These are phyloP conservation scores for Claviceps paspali DNA, from an alignment of 2,329 filamentous ascomycete genomes.

Conservation along the genomic window DNA sequence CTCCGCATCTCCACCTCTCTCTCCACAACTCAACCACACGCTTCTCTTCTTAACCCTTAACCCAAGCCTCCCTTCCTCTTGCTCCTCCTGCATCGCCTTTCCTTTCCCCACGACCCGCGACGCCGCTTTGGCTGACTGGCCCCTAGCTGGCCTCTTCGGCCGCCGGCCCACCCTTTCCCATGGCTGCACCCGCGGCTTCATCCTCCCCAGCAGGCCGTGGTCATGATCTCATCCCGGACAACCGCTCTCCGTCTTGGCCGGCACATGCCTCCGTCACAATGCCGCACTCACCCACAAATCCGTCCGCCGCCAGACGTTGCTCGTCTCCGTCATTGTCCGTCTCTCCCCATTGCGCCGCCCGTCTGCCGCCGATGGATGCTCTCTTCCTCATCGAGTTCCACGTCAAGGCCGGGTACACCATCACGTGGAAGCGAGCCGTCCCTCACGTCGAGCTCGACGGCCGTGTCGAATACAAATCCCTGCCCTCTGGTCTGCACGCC, in stretches of 20 bases:
- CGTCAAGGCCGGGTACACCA: conserved; percentile 79
- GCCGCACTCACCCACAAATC: conserved; percentile 24
- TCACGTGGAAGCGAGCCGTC: conserved; percentile 69
- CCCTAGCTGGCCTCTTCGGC: too few relatives aligned
- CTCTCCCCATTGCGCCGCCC: conserved; percentile 16
- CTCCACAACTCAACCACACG: too few relatives aligned
- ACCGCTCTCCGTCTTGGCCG: conserved; percentile 8
- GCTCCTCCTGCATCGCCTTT: too few relatives aligned
- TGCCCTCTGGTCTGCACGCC: conserved; percentile 84
- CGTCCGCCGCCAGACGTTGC: conserved; percentile 18
- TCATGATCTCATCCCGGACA: background rate
- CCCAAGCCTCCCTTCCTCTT: too few relatives aligned
- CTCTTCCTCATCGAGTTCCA: conserved; percentile 86
- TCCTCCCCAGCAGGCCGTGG: too few relatives aligned
- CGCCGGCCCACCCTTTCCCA: too few relatives aligned
- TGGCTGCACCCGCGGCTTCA: too few relatives aligned
- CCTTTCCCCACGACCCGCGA: too few relatives aligned
- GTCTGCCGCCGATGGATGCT: conserved; percentile 42
- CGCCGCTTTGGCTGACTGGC: too few relatives aligned
- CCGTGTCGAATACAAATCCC: conserved; percentile 86
- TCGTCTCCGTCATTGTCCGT: conserved; percentile 19
- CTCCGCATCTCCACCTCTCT: too few relatives aligned
- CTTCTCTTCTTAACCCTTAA: too few relatives aligned
- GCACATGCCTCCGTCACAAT: conserved; percentile 13
- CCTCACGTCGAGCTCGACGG: conserved; percentile 64